Conservation (phyloP, 2,329 filamentous ascomycete species). For the Scedosporium dehoogii region DNA sequence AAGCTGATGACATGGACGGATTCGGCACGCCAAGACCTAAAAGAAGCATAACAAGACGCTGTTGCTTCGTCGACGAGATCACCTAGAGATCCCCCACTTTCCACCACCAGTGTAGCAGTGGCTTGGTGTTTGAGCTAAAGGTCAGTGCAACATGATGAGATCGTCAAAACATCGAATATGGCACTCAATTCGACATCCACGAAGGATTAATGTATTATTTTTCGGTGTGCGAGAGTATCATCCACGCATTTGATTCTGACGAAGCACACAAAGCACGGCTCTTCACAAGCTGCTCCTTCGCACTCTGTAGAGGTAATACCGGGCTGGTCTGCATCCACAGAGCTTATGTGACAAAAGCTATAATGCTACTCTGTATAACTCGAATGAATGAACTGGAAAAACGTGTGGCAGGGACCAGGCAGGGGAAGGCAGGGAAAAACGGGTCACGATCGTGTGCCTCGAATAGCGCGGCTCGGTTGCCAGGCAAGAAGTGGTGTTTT, state of each 20-base stretch:
- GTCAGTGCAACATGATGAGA: background rate
- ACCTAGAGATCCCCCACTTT: background rate
- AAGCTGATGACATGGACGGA: background rate
- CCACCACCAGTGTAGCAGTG: constrained; percentile 1
- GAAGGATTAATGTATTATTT: too few relatives aligned
- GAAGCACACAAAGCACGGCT: too few relatives aligned
- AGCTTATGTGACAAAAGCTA: background rate
- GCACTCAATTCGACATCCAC: too few relatives aligned
- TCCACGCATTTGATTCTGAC: too few relatives aligned
- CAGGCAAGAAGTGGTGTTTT: background rate
- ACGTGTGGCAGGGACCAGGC: background rate
- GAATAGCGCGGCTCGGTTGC: background rate
- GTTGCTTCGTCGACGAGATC: constrained; percentile 2
- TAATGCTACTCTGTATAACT: background rate
- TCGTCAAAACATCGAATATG: background rate
- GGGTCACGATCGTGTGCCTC: background rate
- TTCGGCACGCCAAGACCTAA: background rate
- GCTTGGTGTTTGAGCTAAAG: background rate
- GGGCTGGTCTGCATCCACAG: background rate
- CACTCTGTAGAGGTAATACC: background rate
- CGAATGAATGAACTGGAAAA: background rate
- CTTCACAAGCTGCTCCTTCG: too few relatives aligned
- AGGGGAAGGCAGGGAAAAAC: background rate
- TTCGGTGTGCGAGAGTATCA: too few relatives aligned
- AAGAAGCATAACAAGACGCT: background rate